These are phyloP conservation scores for Nakataea oryzae DNA, from an alignment of 2,329 filamentous ascomycete species.

Conservation along the genomic window DNA sequence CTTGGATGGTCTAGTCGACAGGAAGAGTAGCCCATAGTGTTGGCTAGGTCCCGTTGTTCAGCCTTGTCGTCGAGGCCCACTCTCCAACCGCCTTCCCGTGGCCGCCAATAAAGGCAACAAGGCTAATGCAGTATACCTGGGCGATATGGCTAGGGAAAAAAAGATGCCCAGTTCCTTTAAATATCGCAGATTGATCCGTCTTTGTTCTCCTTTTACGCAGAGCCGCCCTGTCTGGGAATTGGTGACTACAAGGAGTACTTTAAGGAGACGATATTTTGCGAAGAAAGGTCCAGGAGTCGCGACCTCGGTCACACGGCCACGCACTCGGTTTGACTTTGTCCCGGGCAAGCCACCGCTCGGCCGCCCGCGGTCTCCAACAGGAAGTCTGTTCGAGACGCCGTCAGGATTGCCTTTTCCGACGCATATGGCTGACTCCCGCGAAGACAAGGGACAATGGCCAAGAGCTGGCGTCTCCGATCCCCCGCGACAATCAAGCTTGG, in stretches of 20 bases:
- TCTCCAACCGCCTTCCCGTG: conserved; percentile 10
- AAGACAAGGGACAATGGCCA: not conserved
- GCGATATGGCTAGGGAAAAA: conserved; percentile 26
- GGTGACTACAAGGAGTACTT: conserved; percentile 11
- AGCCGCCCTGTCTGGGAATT: conserved; percentile 12
- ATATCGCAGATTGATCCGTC: not conserved
- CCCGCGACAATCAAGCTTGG: not conserved
- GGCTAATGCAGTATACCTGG: conserved; percentile 43
- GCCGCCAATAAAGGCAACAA: conserved; percentile 36
- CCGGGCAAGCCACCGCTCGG: too few species aligned
- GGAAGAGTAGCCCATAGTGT: too few species aligned
- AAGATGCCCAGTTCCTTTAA: too few species aligned
- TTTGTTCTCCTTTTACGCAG: not conserved
- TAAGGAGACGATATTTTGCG: not conserved
- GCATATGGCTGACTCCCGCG: not conserved
- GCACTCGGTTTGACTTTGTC: too few species aligned
- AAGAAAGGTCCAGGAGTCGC: not conserved
- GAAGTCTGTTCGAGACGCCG: not conserved
- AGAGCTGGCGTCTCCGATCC: not conserved
- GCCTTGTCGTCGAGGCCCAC: conserved; percentile 14
- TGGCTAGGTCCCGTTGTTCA: conserved; percentile 12
- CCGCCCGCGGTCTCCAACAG: not conserved
- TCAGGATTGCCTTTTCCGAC: not conserved
- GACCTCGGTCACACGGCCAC: not conserved
- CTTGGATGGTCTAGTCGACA: conserved; percentile 10